Evolutionary conservation across 1,139 yeast genomes (phyloP), one percentile per base, ranked within the genome.

Genomic region (Protomyces lactucae-debilis): DNA sequence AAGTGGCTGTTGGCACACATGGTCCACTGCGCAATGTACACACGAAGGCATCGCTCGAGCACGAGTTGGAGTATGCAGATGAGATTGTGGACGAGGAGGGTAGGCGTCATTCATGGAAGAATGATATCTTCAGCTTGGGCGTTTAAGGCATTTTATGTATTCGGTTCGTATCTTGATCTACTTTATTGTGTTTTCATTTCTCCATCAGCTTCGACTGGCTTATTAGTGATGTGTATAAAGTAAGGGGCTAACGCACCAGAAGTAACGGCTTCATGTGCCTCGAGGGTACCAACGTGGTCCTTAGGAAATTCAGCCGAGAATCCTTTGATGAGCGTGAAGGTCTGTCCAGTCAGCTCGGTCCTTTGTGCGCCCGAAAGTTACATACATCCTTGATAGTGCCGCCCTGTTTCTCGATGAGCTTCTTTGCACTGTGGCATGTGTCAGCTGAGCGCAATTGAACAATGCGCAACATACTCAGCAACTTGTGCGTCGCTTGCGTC

Each of bases 341-440:
- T 21, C 63, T 59, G 25, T 52, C 28, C 14, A 5, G 18, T 16
- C 40, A 40, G 52, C 23, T 21, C 12, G 3, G 52, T 10, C 36
- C 37, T 21, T 1, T 8, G 18, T 6, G 18, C 39, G 12, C 14
- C 16, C 25, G 16, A 3, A 0, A 14, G 12, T 9, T 16, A 16
- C 57, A n/a, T 48, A 59, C 63, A 39, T 59, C 63, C 37, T 59
- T 59, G 63, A 59, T 52, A 18, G 39, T 52, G 45, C 63, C 63
- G 9, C 63, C 63, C 16, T 59, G 63, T 18, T 55, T 36, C 18
- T 59, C 63, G 43, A 59, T 52, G 8, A 21, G 12, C 48, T 43
- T 16, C 23, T 43, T 43, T 4, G 48, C 48, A 23, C 48, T 43
- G 18, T 14, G 8, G 16, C 16, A 16, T 43, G 3, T n/a, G 25